Evolutionary conservation across 140 eudicot genomes (phyloP).

Genomic region (Stevia rebaudiana): DNA sequence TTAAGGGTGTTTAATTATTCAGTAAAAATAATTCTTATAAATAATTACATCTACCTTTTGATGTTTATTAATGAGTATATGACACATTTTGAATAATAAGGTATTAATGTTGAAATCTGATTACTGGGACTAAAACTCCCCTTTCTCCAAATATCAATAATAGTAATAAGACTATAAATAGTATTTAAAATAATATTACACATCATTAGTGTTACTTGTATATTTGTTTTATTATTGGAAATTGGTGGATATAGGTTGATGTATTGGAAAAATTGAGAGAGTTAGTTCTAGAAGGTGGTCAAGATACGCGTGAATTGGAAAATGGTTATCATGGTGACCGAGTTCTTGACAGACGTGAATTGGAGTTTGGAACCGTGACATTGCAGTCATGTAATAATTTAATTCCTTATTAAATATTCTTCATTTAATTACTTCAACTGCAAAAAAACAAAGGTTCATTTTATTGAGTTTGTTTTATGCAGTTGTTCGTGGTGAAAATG

Average conservation of each 20-base stretch:
- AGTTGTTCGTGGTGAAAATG: constrained; percentile 88
- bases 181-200: not conserved
- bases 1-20: not conserved
- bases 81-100: not conserved
- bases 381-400: constrained; percentile 65
- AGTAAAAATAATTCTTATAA: not conserved
- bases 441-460: not conserved
- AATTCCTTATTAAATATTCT: not conserved
- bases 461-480: constrained; percentile 22
- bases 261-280: constrained; percentile 56
- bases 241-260: constrained; percentile 41
- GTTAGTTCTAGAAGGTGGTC: constrained; percentile 50
- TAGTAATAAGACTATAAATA: not conserved
- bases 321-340: constrained; percentile 47
- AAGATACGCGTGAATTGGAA: constrained; percentile 45
- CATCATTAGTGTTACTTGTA: not conserved
- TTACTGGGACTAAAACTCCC: not conserved
- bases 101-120: not conserved
- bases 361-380: constrained; percentile 40
- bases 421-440: constrained; percentile 3
- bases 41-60: not conserved
- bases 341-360: constrained; percentile 45
- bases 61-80: not conserved
- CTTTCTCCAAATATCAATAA: not conserved
- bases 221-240: constrained; percentile 1